A percentile compares a stretch with the other conserved stretches of the same genome.
phyloP scores from a whole-genome alignment of 345 rosid genomes.

The Turnera subulata region DNA sequence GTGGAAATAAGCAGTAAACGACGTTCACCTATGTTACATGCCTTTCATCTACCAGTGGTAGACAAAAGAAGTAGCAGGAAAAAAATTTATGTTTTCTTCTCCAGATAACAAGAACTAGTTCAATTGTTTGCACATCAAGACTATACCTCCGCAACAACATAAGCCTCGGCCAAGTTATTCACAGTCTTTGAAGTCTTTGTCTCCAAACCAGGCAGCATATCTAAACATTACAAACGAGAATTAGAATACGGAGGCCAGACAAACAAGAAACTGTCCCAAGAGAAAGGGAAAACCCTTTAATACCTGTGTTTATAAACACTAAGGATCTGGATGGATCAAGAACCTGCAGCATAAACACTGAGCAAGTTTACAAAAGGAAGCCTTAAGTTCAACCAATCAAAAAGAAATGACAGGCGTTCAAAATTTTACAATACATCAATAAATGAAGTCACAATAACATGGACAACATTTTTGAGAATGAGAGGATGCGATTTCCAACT shows the following conservation, averaged over 20 bases:
- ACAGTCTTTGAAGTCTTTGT: conserved; percentile 60
- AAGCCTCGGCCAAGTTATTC: conserved; percentile 86
- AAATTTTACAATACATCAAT: too few species aligned
- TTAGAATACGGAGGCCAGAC: conserved; percentile 15
- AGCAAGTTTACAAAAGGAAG: too few species aligned
- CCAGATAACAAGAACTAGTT: not conserved
- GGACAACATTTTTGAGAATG: too few species aligned
- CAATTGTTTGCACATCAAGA: not conserved
- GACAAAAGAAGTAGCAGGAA: not conserved
- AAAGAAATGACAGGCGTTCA: too few species aligned
- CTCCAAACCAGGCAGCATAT: conserved; percentile 74
- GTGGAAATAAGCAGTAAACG: not conserved
- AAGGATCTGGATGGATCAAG: conserved; percentile 64
- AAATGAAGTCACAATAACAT: too few species aligned
- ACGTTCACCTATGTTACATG: not conserved
- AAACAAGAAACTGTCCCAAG: conserved; percentile 3
- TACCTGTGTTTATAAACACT: conserved; percentile 79
- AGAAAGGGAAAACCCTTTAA: conserved; percentile 7
- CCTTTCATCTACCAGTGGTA: not conserved
- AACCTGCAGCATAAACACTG: conserved; percentile 66
- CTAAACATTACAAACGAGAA: conserved; percentile 30
- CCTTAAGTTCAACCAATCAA: too few species aligned
- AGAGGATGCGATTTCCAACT: too few species aligned
- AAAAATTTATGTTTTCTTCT: not conserved
- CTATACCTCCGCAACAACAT: conserved; percentile 67